These are phyloP conservation scores for Adansonia rubrostipa DNA, from an alignment of 441 rosid genomes.

Conservation along the genomic window DNA sequence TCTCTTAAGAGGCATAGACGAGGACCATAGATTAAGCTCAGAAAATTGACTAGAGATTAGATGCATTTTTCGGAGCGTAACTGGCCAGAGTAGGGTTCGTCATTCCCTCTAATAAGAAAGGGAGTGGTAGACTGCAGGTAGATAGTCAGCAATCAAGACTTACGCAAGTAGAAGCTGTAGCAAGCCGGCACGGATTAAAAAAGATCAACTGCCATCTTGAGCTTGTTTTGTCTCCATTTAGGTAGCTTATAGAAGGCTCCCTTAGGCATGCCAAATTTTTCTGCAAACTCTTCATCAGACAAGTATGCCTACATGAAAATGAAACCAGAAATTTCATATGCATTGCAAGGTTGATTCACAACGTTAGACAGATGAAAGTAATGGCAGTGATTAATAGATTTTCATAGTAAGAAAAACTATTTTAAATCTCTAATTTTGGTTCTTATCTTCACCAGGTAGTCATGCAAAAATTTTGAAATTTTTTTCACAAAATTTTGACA, in stretches of 20 bases:
- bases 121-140: neutral
- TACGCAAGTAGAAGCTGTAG: neutral
- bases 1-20: neutral
- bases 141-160: neutral
- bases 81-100: neutral
- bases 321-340: slow-evolving; percentile 22
- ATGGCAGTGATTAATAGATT: neutral
- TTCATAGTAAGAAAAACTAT: neutral
- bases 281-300: slow-evolving; percentile 65
- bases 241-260: slow-evolving; percentile 65
- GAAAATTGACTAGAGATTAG: neutral
- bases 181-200: slow-evolving; percentile 5
- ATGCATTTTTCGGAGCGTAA: neutral
- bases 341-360: neutral
- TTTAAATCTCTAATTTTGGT: neutral
- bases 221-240: slow-evolving; percentile 85
- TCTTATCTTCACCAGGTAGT: neutral
- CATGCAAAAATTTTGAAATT: neutral
- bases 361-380: neutral
- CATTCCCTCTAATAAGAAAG: neutral
- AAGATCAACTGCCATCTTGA: slow-evolving; percentile 46
- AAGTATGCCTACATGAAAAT: slow-evolving; percentile 58
- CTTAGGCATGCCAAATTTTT: slow-evolving; percentile 59
- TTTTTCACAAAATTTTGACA: neutral
- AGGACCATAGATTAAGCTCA: slow-evolving; percentile 1